Conservation (phyloP, 2,329 filamentous ascomycete species). For the Aspergillus glaucus region DNA sequence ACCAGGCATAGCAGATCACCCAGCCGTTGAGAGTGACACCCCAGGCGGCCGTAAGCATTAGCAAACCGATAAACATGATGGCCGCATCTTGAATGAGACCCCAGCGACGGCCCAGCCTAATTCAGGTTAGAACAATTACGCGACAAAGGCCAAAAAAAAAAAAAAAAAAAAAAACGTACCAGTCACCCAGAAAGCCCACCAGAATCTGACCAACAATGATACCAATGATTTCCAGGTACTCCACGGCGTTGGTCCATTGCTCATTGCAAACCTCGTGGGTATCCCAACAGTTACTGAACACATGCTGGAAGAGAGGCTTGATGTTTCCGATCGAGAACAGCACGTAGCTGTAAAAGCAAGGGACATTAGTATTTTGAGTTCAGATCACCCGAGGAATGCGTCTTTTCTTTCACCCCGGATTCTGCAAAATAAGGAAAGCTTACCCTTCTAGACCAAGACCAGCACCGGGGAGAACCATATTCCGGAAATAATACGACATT, state of each 20-base stretch:
- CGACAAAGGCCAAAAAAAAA: not conserved
- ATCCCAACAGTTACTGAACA: constrained; percentile 75
- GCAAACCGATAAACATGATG: constrained; percentile 88
- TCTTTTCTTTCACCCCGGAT: not conserved
- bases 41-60: constrained; percentile 91
- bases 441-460: constrained; percentile 82
- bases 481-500: constrained; percentile 77
- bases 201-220: constrained; percentile 91
- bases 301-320: constrained; percentile 68
- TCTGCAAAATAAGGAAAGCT: not conserved
- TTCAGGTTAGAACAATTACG: constrained; percentile 1
- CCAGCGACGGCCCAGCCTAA: constrained; percentile 81
- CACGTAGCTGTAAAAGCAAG: constrained; percentile 60
- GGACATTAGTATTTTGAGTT: not conserved
- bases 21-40: constrained; percentile 80
- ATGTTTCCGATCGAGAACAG: constrained; percentile 96
- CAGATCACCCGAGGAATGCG: not conserved
- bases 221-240: constrained; percentile 87
- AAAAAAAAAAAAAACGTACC: constrained; percentile 33
- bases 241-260: constrained; percentile 77
- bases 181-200: constrained; percentile 74
- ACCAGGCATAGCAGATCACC: constrained; percentile 96
- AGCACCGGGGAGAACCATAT: constrained; percentile 86
- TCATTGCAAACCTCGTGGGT: constrained; percentile 59
- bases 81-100: constrained; percentile 90